A percentile compares a stretch with the other conserved stretches of the same genome.
Evolutionary conservation across 345 rosid species (phyloP).

Genomic region (Clausena lansium): DNA sequence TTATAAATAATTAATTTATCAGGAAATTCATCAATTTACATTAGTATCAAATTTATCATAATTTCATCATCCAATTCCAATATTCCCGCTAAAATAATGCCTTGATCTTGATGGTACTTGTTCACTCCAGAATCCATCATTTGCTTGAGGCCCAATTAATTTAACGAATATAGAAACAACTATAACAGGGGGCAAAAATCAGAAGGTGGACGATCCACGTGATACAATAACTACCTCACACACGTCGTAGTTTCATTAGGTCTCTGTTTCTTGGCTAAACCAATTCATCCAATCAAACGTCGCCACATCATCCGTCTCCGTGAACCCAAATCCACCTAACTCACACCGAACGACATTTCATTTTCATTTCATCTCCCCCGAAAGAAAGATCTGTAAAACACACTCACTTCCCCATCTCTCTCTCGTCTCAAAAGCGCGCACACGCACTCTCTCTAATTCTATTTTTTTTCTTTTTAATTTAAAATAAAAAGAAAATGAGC

Average conservation of each 20-base stretch:
- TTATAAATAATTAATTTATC: too few relatives aligned
- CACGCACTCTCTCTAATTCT: background rate
- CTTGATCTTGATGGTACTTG: too few relatives aligned
- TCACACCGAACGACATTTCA: constrained; percentile 5
- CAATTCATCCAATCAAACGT: background rate
- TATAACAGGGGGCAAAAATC: background rate
- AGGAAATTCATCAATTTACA: too few relatives aligned
- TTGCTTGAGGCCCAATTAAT: background rate
- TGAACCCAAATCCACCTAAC: background rate
- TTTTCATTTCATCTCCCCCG: constrained; percentile 2
- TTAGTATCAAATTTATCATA: background rate
- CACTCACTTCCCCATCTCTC: constrained; percentile 18
- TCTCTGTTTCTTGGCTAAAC: background rate
- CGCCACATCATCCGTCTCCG: background rate
- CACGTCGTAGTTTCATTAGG: background rate
- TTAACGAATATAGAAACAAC: background rate
- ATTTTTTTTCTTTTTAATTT: background rate
- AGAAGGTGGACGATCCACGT: background rate
- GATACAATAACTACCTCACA: background rate
- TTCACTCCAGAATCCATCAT: background rate
- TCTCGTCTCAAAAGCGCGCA: constrained; percentile 5
- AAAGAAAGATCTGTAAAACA: constrained; percentile 32
- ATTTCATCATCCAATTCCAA: background rate
- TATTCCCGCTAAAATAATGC: background rate
- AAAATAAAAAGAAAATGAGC: constrained; percentile 33